These are phyloP conservation scores for Coniferiporia sulphurascens DNA, from an alignment of 1,284 basidiomycete genomes.

Conservation along the genomic window DNA sequence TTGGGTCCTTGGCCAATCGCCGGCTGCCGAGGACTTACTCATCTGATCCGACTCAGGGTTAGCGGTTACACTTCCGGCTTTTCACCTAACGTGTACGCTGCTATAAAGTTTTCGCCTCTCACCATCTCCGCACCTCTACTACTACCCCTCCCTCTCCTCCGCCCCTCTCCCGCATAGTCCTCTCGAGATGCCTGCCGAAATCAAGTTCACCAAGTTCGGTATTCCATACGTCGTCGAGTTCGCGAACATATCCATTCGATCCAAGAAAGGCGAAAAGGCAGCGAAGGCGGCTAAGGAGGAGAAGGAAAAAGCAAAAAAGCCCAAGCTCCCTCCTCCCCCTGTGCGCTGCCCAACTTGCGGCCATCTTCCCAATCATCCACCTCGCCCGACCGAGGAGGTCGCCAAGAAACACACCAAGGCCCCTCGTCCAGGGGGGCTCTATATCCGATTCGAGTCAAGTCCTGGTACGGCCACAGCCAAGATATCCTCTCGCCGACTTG, in stretches of 20 bases:
- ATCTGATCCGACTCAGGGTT: too few species aligned
- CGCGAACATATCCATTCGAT: slow-evolving; percentile 37
- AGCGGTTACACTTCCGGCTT: too few species aligned
- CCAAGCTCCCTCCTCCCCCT: slow-evolving; percentile 14
- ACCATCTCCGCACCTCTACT: not conserved
- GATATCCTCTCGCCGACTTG: slow-evolving; percentile 31
- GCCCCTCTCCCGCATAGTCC: not conserved
- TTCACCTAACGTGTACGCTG: too few species aligned
- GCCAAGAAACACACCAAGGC: slow-evolving; percentile 14
- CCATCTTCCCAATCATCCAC: slow-evolving; percentile 10
- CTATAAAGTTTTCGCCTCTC: too few species aligned
- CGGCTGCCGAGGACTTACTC: too few species aligned
- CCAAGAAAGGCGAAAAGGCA: slow-evolving; percentile 20
- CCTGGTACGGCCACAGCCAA: slow-evolving; percentile 11
- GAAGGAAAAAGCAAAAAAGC: slow-evolving; percentile 20
- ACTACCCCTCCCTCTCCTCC: not conserved
- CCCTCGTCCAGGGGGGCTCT: slow-evolving; percentile 30
- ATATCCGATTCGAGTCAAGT: slow-evolving; percentile 34
- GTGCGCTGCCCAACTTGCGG: slow-evolving; percentile 19
- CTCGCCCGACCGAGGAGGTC: slow-evolving; percentile 19
- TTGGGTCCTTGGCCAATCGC: too few species aligned
- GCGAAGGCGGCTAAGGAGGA: slow-evolving; percentile 14
- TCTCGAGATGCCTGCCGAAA: slow-evolving; percentile 18
- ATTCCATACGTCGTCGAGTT: slow-evolving; percentile 35
- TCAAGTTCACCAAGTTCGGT: slow-evolving; percentile 19